Evolutionary conservation across 2,329 filamentous ascomycete species (phyloP).

Genomic region (Trichoderma simmonsii): DNA sequence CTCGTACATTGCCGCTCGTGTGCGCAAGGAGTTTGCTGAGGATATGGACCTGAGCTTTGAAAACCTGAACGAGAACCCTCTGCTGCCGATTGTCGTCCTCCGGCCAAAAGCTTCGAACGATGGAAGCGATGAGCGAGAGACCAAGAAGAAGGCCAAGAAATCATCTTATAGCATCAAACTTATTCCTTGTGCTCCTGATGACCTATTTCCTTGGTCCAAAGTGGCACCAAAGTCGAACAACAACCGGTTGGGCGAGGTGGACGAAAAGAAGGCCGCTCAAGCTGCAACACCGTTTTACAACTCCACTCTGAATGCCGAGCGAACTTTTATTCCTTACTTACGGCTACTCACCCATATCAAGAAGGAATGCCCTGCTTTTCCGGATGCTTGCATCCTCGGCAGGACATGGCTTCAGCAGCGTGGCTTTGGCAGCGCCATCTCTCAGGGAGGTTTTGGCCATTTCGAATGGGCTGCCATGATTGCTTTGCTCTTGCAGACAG

Average conservation of each 20-base stretch:
- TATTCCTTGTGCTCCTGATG: conserved; percentile 68
- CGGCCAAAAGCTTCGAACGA: conserved; percentile 33
- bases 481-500: conserved; percentile 76
- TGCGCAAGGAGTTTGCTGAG: conserved; percentile 57
- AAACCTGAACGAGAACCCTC: conserved; percentile 66
- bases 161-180: conserved; percentile 65
- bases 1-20: conserved; percentile 70
- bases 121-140: conserved; percentile 20
- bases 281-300: conserved; percentile 82
- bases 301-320: conserved; percentile 75
- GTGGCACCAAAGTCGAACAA: conserved; percentile 68
- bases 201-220: conserved; percentile 68
- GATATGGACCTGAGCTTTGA: conserved; percentile 61
- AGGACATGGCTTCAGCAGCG: conserved; percentile 87
- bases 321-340: conserved; percentile 69
- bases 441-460: conserved; percentile 80
- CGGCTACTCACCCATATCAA: conserved; percentile 69
- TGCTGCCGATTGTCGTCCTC: conserved; percentile 66
- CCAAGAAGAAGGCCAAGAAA: conserved; percentile 29
- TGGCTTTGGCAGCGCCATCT: conserved; percentile 68
- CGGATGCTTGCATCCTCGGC: conserved; percentile 81
- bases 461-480: conserved; percentile 87
- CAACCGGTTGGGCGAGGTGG: conserved; percentile 54
- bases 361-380: conserved; percentile 68
- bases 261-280: conserved; percentile 40